A percentile compares a stretch with the other conserved stretches of the same genome.
Conservation (phyloP, 2,329 filamentous ascomycete species). For the Boeremia lycopersici region DNA sequence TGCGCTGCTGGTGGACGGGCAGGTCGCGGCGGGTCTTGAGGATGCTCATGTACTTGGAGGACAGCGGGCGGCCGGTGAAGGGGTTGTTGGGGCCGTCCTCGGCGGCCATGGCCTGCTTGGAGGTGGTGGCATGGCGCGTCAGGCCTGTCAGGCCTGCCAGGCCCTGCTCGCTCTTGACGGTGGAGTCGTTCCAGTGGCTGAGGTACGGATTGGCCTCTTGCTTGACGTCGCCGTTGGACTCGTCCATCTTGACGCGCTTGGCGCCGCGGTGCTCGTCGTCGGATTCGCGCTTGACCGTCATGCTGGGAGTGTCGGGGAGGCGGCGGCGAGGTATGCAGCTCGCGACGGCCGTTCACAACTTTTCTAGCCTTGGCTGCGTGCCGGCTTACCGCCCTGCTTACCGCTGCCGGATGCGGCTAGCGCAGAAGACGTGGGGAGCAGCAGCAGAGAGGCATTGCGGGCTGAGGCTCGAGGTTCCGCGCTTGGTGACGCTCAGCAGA, state of each 20-base stretch:
- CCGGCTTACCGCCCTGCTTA: background rate
- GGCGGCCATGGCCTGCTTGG: slow-evolving; percentile 71
- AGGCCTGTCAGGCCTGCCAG: slow-evolving; percentile 72
- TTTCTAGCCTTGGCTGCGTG: background rate
- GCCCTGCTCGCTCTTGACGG: slow-evolving; percentile 38
- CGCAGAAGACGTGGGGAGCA: background rate
- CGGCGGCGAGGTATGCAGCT: background rate
- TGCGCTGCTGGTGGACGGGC: slow-evolving; percentile 89
- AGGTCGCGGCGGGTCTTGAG: slow-evolving; percentile 81
- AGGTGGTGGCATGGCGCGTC: slow-evolving; percentile 80
- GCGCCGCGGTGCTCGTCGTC: slow-evolving; percentile 55
- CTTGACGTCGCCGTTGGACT: slow-evolving; percentile 14
- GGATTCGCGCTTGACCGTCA: slow-evolving; percentile 63
- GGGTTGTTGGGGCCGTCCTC: slow-evolving; percentile 85
- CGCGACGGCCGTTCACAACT: background rate
- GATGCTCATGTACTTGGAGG: slow-evolving; percentile 87
- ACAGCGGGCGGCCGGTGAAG: slow-evolving; percentile 79
- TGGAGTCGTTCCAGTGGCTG: slow-evolving; percentile 78
- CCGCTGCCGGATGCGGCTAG: background rate
- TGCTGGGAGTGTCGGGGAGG: slow-evolving; percentile 29
- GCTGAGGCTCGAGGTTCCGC: too few relatives aligned
- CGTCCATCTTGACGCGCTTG: slow-evolving; percentile 56
- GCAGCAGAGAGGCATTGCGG: too few relatives aligned
- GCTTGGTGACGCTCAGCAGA: too few relatives aligned
- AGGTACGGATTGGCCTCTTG: slow-evolving; percentile 81